phyloP scores from a whole-genome alignment of 2,329 filamentous ascomycete species.

The Cladosporium halotolerans region DNA sequence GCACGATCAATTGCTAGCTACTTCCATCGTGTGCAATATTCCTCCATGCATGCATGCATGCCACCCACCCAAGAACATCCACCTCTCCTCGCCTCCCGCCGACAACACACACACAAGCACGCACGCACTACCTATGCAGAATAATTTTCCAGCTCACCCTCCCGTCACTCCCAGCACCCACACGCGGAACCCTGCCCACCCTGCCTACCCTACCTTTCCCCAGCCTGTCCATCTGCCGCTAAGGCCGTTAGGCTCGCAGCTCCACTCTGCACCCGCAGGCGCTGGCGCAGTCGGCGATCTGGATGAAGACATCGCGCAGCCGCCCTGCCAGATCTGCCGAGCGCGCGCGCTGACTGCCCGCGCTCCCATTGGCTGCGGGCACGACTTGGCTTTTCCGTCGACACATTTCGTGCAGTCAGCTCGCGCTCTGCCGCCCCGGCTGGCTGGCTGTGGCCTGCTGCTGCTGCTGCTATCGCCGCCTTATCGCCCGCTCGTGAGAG shows the following conservation, averaged over 20 bases:
- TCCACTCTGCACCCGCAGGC: conserved; percentile 9
- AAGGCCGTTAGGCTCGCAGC: conserved; percentile 4
- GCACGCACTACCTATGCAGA: not conserved
- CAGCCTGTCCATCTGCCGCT: conserved; percentile 12
- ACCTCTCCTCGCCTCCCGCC: not conserved
- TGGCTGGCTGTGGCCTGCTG: no score
- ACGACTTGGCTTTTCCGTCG: conserved; percentile 14
- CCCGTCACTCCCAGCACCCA: no score
- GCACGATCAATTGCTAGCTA: no score
- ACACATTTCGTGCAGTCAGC: conserved; percentile 22
- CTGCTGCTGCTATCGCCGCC: conserved; percentile 3
- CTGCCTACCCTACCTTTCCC: conserved; percentile 10
- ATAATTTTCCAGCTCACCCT: not conserved
- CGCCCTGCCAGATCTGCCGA: conserved; percentile 8
- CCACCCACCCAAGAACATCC: not conserved
- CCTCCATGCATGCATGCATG: no score
- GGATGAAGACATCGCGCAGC: conserved; percentile 8
- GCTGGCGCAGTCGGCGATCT: conserved; percentile 3
- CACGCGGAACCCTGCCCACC: not conserved
- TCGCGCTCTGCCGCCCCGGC: not conserved
- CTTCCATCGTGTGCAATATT: no score
- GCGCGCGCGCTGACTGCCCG: not conserved
- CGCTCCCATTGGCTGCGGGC: conserved; percentile 2
- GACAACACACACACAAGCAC: not conserved
- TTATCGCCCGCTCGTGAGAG: conserved; percentile 21